A percentile compares a stretch with the other conserved stretches of the same genome.
Conservation (phyloP, 2,329 filamentous ascomycete species). For the Xylaria hypoxylon region DNA sequence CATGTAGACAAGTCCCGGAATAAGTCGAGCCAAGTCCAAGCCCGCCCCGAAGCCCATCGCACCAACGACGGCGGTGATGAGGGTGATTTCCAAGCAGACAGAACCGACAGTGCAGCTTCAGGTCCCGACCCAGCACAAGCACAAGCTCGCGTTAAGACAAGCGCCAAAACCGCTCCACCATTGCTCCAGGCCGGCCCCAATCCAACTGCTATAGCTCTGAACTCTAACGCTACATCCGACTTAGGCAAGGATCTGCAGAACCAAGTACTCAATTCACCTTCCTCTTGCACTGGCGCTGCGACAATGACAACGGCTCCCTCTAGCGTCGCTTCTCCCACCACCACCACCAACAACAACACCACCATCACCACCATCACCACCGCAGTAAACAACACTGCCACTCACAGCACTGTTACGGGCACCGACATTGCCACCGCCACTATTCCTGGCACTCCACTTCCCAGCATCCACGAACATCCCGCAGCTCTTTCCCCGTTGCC, state of each 20-base stretch:
- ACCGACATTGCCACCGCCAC: conserved; percentile 8
- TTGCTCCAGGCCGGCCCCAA: conserved; percentile 16
- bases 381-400: conserved; percentile 28
- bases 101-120: conserved; percentile 5
- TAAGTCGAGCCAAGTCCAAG: background rate
- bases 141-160: conserved; percentile 25
- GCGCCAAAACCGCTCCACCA: conserved; percentile 35
- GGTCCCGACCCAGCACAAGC: conserved; percentile 16
- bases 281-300: conserved; percentile 7
- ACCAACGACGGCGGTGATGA: background rate
- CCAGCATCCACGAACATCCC: conserved; percentile 52
- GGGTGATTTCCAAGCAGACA: conserved; percentile 10
- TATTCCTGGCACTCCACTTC: conserved; percentile 43
- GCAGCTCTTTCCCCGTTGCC: conserved; percentile 35
- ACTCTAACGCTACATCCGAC: conserved; percentile 37
- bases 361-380: conserved; percentile 26
- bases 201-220: conserved; percentile 22
- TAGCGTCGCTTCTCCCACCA: conserved; percentile 1
- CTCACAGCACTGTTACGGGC: background rate
- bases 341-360: background rate
- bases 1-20: conserved; percentile 19
- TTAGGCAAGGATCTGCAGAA: conserved; percentile 53
- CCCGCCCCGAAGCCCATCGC: background rate
- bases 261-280: conserved; percentile 37
- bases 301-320: conserved; percentile 13